Evolutionary conservation across 2,329 filamentous ascomycete species (phyloP).

Genomic region (Alternaria tenuissima): DNA sequence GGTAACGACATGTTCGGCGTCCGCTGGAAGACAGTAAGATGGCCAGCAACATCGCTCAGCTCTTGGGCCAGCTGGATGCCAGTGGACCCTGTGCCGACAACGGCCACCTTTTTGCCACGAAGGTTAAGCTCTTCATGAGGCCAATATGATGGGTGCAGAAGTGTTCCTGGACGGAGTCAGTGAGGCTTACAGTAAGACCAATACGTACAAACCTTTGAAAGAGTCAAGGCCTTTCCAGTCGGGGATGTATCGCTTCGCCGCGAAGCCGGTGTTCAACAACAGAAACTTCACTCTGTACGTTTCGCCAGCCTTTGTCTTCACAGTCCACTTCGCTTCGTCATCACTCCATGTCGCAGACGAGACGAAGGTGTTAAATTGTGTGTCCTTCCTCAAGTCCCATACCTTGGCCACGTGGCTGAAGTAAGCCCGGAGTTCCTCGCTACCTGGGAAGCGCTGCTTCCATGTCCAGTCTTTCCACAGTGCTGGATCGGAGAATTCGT

Average conservation of each 20-base stretch:
- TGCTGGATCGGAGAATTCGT: slow-evolving; percentile 32
- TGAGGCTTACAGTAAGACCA: background rate
- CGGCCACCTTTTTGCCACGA: slow-evolving; percentile 64
- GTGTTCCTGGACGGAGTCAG: slow-evolving; percentile 4
- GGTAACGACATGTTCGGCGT: slow-evolving; percentile 57
- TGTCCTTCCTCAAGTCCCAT: slow-evolving; percentile 33
- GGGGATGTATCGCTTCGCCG: slow-evolving; percentile 56
- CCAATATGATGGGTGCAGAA: slow-evolving; percentile 68
- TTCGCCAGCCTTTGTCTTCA: slow-evolving; percentile 54
- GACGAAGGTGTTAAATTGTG: slow-evolving; percentile 55
- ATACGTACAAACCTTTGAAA: slow-evolving; percentile 28
- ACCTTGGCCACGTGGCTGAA: slow-evolving; percentile 30
- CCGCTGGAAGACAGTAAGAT: slow-evolving; percentile 67
- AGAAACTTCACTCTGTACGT: slow-evolving; percentile 55
- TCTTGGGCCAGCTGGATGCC: slow-evolving; percentile 70
- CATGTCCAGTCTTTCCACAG: slow-evolving; percentile 31
- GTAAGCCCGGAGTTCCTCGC: slow-evolving; percentile 30
- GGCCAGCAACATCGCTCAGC: slow-evolving; percentile 59
- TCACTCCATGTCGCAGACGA: slow-evolving; percentile 53
- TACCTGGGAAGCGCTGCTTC: slow-evolving; percentile 31
- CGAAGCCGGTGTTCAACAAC: slow-evolving; percentile 58
- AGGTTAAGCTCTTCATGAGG: slow-evolving; percentile 62
- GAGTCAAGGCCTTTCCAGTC: slow-evolving; percentile 47
- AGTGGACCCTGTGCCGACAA: slow-evolving; percentile 68
- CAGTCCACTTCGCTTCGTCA: slow-evolving; percentile 52